phyloP scores from a whole-genome alignment of 352 stramenopile species.

The Phytophthora cactorum region DNA sequence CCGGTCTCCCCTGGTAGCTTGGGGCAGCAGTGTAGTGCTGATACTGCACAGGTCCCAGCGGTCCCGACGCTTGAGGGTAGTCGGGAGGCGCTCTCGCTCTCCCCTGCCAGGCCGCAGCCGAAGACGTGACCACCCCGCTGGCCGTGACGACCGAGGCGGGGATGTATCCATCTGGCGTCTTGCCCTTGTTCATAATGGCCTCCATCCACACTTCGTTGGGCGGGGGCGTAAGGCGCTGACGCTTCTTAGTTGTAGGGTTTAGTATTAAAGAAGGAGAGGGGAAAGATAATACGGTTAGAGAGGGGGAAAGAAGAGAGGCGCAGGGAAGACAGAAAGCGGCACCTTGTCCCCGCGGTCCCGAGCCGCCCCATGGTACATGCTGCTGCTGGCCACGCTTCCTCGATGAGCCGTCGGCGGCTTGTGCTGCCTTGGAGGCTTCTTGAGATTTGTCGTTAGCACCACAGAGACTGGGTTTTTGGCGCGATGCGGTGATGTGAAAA shows the following conservation, averaged over 20 bases:
- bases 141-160: neutral
- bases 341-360: constrained; percentile 39
- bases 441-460: constrained; percentile 27
- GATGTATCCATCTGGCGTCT: constrained; percentile 35
- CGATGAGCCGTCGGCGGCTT: constrained; percentile 20
- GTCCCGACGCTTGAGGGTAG: constrained; percentile 1
- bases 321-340: neutral
- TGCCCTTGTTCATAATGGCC: constrained; percentile 75
- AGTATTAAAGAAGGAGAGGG: constrained; percentile 1
- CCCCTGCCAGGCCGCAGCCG: constrained; percentile 14
- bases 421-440: constrained; percentile 4
- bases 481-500: constrained; percentile 5
- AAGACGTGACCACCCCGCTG: constrained; percentile 6
- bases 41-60: constrained; percentile 13
- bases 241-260: constrained; percentile 18
- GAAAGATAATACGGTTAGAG: constrained; percentile 3
- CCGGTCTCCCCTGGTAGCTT: constrained; percentile 15
- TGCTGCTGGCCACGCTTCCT: constrained; percentile 17
- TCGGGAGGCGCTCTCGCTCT: constrained; percentile 1
- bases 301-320: neutral
- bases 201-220: constrained; percentile 75
- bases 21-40: constrained; percentile 15
- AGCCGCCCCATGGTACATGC: constrained; percentile 38
- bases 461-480: constrained; percentile 16
- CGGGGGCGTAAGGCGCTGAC: constrained; percentile 39